Evolutionary conservation across 2,329 filamentous ascomycete species (phyloP).

Genomic region (Rhynchosporium secalis): DNA sequence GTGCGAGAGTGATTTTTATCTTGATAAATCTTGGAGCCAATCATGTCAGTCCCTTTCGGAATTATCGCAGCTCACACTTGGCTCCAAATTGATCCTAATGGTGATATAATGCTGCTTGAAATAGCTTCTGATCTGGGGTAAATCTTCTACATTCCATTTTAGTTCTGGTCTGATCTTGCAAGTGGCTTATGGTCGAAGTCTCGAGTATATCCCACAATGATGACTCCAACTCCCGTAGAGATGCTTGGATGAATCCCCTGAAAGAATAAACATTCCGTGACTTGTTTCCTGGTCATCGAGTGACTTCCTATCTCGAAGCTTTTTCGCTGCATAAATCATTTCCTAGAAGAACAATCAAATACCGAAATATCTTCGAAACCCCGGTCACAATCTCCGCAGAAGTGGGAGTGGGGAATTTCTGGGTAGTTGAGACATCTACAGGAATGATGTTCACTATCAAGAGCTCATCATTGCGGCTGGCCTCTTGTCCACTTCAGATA

Average conservation of each 20-base stretch:
- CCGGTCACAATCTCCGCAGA: constrained; percentile 31
- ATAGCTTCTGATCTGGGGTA: constrained; percentile 21
- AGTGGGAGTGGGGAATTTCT: constrained; percentile 20
- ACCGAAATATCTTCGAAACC: constrained; percentile 31
- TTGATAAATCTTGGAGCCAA: background rate
- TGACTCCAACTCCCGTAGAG: constrained; percentile 38
- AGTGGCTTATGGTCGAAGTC: constrained; percentile 21
- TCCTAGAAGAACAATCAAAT: constrained; percentile 27
- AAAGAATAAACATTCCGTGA: constrained; percentile 33
- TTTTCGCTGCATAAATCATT: constrained; percentile 28
- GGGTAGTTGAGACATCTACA: constrained; percentile 20
- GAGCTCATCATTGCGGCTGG: constrained; percentile 40
- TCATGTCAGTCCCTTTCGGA: constrained; percentile 19
- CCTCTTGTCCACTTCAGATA: constrained; percentile 36
- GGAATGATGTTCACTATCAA: constrained; percentile 15
- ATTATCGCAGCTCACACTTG: constrained; percentile 24
- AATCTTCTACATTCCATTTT: background rate
- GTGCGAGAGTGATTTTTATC: background rate
- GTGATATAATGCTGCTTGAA: constrained; percentile 24
- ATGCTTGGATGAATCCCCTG: constrained; percentile 36
- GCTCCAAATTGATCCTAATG: constrained; percentile 24
- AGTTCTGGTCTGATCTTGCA: background rate
- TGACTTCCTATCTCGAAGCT: constrained; percentile 36
- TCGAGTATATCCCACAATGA: constrained; percentile 17
- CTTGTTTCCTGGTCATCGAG: constrained; percentile 37